These are phyloP conservation scores for Berberis thunbergii DNA, from an alignment of 164 flowering plant species.

Conservation along the genomic window DNA sequence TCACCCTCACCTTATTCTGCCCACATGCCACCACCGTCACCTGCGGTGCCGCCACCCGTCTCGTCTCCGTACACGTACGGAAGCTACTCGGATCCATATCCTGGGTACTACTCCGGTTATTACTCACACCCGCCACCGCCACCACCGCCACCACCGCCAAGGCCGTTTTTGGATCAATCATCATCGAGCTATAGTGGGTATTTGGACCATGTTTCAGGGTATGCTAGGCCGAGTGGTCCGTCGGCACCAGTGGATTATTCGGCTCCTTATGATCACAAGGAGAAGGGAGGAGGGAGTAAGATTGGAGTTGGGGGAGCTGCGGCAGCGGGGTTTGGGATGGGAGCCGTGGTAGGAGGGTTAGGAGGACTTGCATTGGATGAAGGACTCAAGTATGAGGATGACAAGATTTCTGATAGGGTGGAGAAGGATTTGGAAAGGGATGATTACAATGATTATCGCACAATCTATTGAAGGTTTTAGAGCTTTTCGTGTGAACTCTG, in stretches of 20 bases:
- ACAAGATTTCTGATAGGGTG: constrained; percentile 48
- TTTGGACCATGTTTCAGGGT: constrained; percentile 1
- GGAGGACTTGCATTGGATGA: constrained; percentile 67
- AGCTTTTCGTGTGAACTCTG: not conserved
- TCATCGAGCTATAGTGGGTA: not conserved
- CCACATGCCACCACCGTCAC: constrained; percentile 23
- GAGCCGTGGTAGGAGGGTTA: constrained; percentile 57
- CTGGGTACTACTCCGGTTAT: constrained; percentile 36
- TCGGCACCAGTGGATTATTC: constrained; percentile 72
- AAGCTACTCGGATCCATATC: constrained; percentile 24
- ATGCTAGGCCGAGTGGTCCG: constrained; percentile 36
- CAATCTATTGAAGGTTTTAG: not conserved
- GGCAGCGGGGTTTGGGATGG: constrained; percentile 59
- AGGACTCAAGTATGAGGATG: constrained; percentile 61
- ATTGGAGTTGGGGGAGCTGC: constrained; percentile 23
- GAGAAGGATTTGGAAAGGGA: constrained; percentile 40
- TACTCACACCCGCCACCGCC: constrained; percentile 46
- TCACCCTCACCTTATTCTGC: constrained; percentile 16
- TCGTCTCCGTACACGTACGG: constrained; percentile 18
- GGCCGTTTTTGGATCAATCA: not conserved
- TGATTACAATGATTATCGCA: constrained; percentile 28
- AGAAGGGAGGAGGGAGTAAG: constrained; percentile 30
- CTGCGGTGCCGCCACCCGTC: constrained; percentile 7
- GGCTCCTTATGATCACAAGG: constrained; percentile 26
- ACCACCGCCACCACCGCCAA: not conserved